Evolutionary conservation across 129 eudicot genomes (phyloP), one percentile per base, ranked within the genome.

Genomic region (Flaveria bidentis): DNA sequence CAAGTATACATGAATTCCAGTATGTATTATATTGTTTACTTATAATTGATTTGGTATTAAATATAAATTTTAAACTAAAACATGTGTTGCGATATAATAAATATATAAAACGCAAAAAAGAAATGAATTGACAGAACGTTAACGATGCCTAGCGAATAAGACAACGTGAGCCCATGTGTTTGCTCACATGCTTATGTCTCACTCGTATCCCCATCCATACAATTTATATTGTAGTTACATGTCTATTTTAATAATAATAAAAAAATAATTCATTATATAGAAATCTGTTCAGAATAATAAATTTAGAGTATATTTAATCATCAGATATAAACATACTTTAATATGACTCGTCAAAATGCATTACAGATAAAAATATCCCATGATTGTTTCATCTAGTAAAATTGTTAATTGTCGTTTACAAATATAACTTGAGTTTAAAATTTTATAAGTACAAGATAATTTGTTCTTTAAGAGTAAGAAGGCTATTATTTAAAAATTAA

Each of bases 151-250:
- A 30, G 10, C 41, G 73, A 64, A 76, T 76, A 76, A 49, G 80
- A 76, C 80, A 76, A 76, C 64, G 80, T 50, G 80, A 63, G 30
- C 80, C 80, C 80, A 76, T 76, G 80, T 76, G 80, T 52, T 76
- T 64, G 1, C 41, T 50, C 73, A 76, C 80, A 76, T 64, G 80
- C 64, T 49, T 64, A n/a, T 47, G 62, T 74, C 11, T 36, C 71
- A 23, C 61, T 58, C 69, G 0, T 73, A 15, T 58, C 66, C 26
- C 66, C 66, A 25, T 25, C 17, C 41, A 58, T 58, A 60, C 66
- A 60, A 60, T 60, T 25, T 60, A 14, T 25, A 36, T 60, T 36
- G 41, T 36, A 36, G 41, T 36, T 36, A 33, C 39, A 33, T 33
- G 7, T 36, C 26, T 10, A 10, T 10, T 60, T 12, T 23, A 10